phyloP scores from a whole-genome alignment of 768 basidiomycete genomes.

The Tylopilus subfusipes region DNA sequence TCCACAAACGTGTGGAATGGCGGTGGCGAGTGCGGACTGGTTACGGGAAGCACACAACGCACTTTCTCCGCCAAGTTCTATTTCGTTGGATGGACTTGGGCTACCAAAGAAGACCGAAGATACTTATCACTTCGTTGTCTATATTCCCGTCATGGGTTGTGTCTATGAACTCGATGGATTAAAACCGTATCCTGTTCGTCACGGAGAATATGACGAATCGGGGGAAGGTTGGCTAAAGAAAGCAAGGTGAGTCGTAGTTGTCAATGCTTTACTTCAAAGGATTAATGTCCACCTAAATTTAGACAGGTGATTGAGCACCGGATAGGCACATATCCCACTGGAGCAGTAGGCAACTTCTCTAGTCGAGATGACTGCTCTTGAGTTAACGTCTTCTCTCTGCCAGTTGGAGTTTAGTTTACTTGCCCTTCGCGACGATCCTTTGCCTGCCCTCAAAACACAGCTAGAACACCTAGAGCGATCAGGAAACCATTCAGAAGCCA shows the following conservation, averaged over 20 bases:
- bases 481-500: constrained; percentile 42
- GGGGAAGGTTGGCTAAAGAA: constrained; percentile 82
- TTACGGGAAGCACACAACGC: constrained; percentile 86
- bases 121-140: constrained; percentile 96
- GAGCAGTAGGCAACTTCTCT: constrained; percentile 58
- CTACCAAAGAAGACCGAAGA: constrained; percentile 68
- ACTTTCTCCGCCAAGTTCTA: constrained; percentile 84
- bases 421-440: constrained; percentile 77
- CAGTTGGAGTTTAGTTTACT: constrained; percentile 93
- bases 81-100: constrained; percentile 81
- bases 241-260: constrained; percentile 53
- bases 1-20: constrained; percentile 77
- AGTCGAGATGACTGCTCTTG: neutral
- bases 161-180: constrained; percentile 95
- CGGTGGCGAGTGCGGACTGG: constrained; percentile 78
- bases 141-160: constrained; percentile 77
- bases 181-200: constrained; percentile 72
- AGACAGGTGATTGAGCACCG: constrained; percentile 84
- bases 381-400: constrained; percentile 7
- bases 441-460: constrained; percentile 63
- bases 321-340: constrained; percentile 87
- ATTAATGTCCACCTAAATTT: constrained; percentile 19
- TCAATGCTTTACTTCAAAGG: constrained; percentile 8
- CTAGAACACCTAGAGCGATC: constrained; percentile 46
- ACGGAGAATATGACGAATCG: constrained; percentile 64